phyloP scores from a whole-genome alignment of 2,329 filamentous ascomycete genomes.

The Exophiala sideris region DNA sequence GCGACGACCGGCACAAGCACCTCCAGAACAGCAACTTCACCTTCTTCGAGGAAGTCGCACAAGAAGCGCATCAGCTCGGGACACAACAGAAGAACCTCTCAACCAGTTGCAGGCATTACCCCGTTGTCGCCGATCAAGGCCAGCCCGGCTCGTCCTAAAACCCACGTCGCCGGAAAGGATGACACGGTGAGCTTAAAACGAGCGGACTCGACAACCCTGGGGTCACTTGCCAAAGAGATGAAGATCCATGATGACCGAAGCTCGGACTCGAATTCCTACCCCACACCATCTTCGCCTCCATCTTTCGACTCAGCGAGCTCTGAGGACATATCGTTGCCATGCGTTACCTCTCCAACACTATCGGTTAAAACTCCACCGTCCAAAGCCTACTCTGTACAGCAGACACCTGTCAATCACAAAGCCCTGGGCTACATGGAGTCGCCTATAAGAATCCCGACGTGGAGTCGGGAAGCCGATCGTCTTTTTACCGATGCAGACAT shows the following conservation, averaged over 20 bases:
- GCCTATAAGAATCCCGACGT: neutral
- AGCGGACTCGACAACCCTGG: conserved; percentile 28
- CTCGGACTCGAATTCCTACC: conserved; percentile 3
- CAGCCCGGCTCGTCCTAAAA: conserved; percentile 9
- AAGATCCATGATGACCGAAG: conserved; percentile 11
- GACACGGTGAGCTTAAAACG: conserved; percentile 21
- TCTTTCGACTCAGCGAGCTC: conserved; percentile 15
- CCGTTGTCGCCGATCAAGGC: conserved; percentile 22
- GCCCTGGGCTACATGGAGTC: neutral
- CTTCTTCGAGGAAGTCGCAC: neutral
- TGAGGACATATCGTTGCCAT: conserved; percentile 1
- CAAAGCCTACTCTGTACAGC: conserved; percentile 3
- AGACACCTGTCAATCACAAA: conserved; percentile 2
- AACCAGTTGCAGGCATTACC: conserved; percentile 10
- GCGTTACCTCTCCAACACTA: neutral
- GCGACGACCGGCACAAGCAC: conserved; percentile 6
- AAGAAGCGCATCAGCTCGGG: conserved; percentile 19
- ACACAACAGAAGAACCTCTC: conserved; percentile 16
- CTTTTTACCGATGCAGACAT: conserved; percentile 16
- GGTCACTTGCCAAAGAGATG: conserved; percentile 17
- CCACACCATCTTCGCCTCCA: conserved; percentile 4
- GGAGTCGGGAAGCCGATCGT: conserved; percentile 14
- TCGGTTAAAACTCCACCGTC: neutral
- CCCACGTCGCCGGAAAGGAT: neutral
- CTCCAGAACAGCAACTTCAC: conserved; percentile 10